Percentiles rank a stretch among this genome's conserved stretches.
Conservation (phyloP, 129 eudicot species). For the Ambrosia artemisiifolia region DNA sequence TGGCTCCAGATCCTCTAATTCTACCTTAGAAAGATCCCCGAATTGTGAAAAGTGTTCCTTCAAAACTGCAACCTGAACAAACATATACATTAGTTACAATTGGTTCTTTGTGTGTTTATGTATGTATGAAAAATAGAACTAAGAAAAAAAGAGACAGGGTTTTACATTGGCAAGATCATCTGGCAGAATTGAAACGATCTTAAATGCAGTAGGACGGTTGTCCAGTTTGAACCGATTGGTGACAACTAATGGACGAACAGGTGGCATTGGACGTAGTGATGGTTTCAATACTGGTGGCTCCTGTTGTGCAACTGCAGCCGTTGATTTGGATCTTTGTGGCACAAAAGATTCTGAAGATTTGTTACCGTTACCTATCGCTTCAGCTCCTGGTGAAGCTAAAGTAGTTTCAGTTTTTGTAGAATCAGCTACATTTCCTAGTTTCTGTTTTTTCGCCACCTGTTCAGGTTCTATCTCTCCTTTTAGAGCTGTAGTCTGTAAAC, state of each 20-base stretch:
- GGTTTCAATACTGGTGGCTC: conserved; percentile 49
- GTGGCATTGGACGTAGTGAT: conserved; percentile 43
- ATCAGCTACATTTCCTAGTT: conserved; percentile 40
- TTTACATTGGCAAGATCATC: conserved; percentile 67
- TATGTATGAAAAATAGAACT: not conserved
- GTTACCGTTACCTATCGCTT: conserved; percentile 17
- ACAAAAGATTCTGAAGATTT: conserved; percentile 31
- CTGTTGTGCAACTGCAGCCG: conserved; percentile 26
- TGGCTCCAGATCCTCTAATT: conserved; percentile 41
- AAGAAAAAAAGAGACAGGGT: not conserved
- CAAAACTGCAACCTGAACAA: conserved; percentile 60
- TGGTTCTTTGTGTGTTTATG: not conserved
- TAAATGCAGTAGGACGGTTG: conserved; percentile 82
- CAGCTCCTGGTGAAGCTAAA: conserved; percentile 29
- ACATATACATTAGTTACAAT: not conserved
- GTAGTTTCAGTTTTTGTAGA: conserved; percentile 28
- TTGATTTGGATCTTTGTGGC: conserved; percentile 35
- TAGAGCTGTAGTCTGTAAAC: conserved; percentile 61
- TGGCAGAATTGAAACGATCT: conserved; percentile 62
- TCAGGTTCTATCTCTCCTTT: conserved; percentile 55
- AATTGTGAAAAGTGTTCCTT: conserved; percentile 74
- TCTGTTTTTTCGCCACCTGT: conserved; percentile 54
- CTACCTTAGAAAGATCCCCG: conserved; percentile 71
- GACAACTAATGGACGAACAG: conserved; percentile 40
- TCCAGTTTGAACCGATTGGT: conserved; percentile 75